Base-by-base conservation (phyloP, 2,329 filamentous ascomycete species). In the Neonectria ditissima region DNA sequence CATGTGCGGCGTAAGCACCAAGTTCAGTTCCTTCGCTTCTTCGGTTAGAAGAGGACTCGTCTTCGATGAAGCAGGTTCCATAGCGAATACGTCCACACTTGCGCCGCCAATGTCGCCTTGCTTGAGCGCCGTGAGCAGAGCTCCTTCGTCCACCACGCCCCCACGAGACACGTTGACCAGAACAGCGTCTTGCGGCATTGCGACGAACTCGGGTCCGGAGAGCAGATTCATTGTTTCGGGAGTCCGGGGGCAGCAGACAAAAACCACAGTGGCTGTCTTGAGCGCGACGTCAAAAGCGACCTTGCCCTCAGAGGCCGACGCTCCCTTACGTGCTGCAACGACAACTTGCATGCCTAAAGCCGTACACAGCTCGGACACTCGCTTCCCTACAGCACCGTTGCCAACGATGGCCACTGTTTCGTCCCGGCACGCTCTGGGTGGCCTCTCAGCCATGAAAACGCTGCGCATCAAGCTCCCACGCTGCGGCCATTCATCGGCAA, bases 1-100 rank as follows among this genome's bases (percentile, higher is more conserved):
- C 4, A 37, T 52, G 22, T 62, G 59, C 13, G 59, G 47, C 16
- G 59, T 62, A 11, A 32, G n/a, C 7, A 62, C 45, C 34, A 62
- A 28, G 13, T 62, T 62, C 22, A 62, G 14, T 14, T 28, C 47
- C n/a, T 20, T 26, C 4, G 30, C 37, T 7, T 51, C 59, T 7
- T n/a, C 16, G 3, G 13, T 20, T 2, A 62, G 53, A 11, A 62
- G 59, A 8, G 53, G 45, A 9, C 59, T 57, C 7, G 16, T 18
- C 16, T 7, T 18, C 4, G 16, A 7, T 4, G 16, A n/a, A 80
- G 67, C 47, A 72, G 78, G 10, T 75, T 74, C 56, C 71, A 71
- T 18, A 74, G 68, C 53, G 82, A 67, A 18, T 8, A 55, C 53
- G 20, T 56, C 55, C 10, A 28, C 41, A 8, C 51, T 51, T 4